phyloP scores from a whole-genome alignment of 768 basidiomycete genomes.

The Amanita polypyramis region DNA sequence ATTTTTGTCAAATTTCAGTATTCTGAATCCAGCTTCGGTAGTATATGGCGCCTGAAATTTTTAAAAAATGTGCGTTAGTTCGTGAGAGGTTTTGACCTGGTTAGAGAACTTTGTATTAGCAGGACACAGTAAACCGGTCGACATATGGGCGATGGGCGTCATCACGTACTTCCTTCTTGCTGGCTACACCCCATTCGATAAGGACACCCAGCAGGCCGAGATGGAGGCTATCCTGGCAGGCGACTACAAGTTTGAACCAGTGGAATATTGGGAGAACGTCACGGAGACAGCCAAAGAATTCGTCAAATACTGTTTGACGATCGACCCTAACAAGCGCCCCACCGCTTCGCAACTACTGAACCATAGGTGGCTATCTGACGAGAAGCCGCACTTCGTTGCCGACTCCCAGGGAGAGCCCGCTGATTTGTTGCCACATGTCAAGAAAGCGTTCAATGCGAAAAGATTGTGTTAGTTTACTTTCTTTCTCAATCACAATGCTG shows the following conservation, averaged over 20 bases:
- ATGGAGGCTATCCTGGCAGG: conserved; percentile 93
- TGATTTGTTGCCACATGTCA: conserved; percentile 83
- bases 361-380: conserved; percentile 74
- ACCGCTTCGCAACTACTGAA: conserved; percentile 65
- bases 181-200: conserved; percentile 95
- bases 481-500: background rate
- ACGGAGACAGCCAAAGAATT: conserved; percentile 77
- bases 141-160: conserved; percentile 97
- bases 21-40: conserved; percentile 17
- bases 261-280: conserved; percentile 84
- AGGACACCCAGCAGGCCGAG: conserved; percentile 78
- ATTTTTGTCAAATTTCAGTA: background rate
- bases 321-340: conserved; percentile 72
- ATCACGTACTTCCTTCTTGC: conserved; percentile 92
- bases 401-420: conserved; percentile 52
- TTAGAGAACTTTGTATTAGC: conserved; percentile 27
- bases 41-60: conserved; percentile 97
- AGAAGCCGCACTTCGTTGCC: conserved; percentile 59
- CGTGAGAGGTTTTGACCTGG: background rate
- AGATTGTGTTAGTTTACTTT: conserved; percentile 59
- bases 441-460: conserved; percentile 83
- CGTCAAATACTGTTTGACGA: conserved; percentile 71
- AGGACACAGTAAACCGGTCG: conserved; percentile 92
- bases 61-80: conserved; percentile 65
- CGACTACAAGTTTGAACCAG: conserved; percentile 77